A percentile compares a stretch with the other conserved stretches of the same genome.
Evolutionary conservation across 768 basidiomycete genomes (phyloP).

Genomic region (Leucosporidium yakuticum): DNA sequence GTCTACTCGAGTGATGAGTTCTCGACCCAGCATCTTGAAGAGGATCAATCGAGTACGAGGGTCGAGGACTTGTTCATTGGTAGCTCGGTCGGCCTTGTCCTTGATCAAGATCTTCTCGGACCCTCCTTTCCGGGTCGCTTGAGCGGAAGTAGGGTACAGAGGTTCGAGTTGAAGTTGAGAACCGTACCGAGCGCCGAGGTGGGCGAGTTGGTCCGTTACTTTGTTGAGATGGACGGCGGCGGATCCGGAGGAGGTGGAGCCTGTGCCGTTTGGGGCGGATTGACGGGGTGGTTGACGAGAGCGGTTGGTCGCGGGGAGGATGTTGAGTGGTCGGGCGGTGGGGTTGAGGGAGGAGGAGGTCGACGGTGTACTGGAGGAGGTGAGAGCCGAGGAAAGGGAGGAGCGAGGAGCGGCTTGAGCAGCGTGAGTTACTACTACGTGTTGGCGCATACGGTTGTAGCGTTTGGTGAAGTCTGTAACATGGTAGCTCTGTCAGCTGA

Average conservation of each 20-base stretch:
- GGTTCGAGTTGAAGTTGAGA: slow-evolving; percentile 69
- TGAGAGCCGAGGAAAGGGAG: slow-evolving; percentile 1
- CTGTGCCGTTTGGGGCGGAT: background rate
- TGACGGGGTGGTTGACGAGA: slow-evolving; percentile 16
- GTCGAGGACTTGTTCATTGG: slow-evolving; percentile 93
- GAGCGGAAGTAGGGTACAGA: slow-evolving; percentile 57
- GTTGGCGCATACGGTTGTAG: slow-evolving; percentile 88
- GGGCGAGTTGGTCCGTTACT: slow-evolving; percentile 65
- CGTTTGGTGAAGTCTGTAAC: slow-evolving; percentile 86
- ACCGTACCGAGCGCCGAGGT: slow-evolving; percentile 63
- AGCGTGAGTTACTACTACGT: slow-evolving; percentile 56
- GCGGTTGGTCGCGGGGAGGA: slow-evolving; percentile 25
- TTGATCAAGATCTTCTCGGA: slow-evolving; percentile 77
- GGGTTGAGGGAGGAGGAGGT: slow-evolving; percentile 31
- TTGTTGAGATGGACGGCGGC: slow-evolving; percentile 46
- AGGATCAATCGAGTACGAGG: slow-evolving; percentile 88
- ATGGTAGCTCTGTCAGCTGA: background rate
- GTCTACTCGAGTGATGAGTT: slow-evolving; percentile 79
- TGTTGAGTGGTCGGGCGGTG: slow-evolving; percentile 7
- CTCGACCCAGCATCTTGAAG: slow-evolving; percentile 92
- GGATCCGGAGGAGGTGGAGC: slow-evolving; percentile 7
- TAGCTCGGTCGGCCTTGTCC: slow-evolving; percentile 94
- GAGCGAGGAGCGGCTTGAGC: slow-evolving; percentile 1
- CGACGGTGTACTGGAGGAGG: slow-evolving; percentile 50
- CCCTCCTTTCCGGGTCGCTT: slow-evolving; percentile 77